Evolutionary conservation across 345 rosid genomes (phyloP).

Genomic region (Lagerstroemia speciosa): DNA sequence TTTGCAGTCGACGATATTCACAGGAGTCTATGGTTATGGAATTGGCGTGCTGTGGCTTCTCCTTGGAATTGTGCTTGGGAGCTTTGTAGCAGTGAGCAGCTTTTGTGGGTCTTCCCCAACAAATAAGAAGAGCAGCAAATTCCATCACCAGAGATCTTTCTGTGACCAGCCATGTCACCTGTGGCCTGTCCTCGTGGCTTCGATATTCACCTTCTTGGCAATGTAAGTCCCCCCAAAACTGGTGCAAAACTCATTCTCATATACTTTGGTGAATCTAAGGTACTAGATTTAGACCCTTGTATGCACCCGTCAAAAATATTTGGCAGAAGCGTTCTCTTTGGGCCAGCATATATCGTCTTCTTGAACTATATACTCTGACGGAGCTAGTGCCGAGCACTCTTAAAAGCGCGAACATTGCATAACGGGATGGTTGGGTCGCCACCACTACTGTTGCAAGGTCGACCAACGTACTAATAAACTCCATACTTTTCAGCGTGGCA

Average conservation of each 20-base stretch:
- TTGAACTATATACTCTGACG: no score
- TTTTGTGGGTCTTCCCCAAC: conserved; percentile 14
- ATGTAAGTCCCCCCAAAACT: conserved; percentile 29
- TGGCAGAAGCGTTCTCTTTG: no score
- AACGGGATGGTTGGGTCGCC: no score
- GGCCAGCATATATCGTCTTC: no score
- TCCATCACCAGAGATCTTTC: conserved; percentile 15
- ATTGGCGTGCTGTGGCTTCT: conserved; percentile 46
- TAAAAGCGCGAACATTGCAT: no score
- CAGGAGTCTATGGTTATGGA: conserved; percentile 50
- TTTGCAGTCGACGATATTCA: conserved; percentile 51
- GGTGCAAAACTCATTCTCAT: no score
- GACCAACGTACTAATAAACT: neutral
- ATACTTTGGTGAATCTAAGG: neutral
- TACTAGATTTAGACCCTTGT: no score
- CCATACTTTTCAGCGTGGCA: conserved; percentile 31
- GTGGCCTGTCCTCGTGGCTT: conserved; percentile 30
- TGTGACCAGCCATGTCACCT: conserved; percentile 25
- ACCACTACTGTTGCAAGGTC: no score
- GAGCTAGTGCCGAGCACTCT: no score
- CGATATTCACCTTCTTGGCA: conserved; percentile 38
- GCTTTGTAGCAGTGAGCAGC: conserved; percentile 13
- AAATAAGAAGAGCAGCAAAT: conserved; percentile 18
- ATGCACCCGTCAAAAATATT: no score
- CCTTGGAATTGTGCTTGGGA: conserved; percentile 32